Percentiles rank a stretch among this genome's conserved stretches.
Conservation (phyloP, 805 yeast genomes). For the Candida yuanshanica region DNA sequence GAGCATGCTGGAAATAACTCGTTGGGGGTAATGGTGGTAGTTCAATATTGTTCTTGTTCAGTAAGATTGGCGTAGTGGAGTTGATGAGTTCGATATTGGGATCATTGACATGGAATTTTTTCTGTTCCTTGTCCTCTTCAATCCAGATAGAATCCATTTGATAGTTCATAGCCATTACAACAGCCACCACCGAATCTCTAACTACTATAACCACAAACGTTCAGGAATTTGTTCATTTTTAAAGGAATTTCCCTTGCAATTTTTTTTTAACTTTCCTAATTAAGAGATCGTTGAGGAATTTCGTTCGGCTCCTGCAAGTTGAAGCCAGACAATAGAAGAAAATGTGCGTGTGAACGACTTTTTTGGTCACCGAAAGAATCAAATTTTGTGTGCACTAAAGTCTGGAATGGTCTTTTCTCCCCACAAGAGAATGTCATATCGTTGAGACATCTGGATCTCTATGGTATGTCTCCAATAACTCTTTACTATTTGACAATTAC, state of each 20-base stretch:
- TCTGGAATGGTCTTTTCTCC: no score
- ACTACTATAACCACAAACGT: no score
- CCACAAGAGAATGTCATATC: no score
- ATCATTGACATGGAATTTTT: slow-evolving; percentile 27
- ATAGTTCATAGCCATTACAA: background rate
- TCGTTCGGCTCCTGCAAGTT: background rate
- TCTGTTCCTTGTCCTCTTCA: slow-evolving; percentile 31
- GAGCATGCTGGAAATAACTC: slow-evolving; percentile 12
- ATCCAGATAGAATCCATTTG: slow-evolving; percentile 38
- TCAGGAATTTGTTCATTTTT: background rate
- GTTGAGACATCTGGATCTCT: no score
- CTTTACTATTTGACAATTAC: no score
- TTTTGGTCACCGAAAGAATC: no score
- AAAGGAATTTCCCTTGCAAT: background rate
- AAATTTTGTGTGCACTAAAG: no score
- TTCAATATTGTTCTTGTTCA: slow-evolving; percentile 29
- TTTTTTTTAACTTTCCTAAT: background rate
- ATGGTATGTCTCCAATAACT: no score
- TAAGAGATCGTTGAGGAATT: background rate
- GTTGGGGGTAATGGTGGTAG: slow-evolving; percentile 31
- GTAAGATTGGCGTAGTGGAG: slow-evolving; percentile 28
- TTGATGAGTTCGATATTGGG: slow-evolving; percentile 29
- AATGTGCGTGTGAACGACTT: background rate
- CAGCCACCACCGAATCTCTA: no score
- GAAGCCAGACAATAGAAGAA: background rate